These are phyloP conservation scores for Hirsutella rhossiliensis DNA, from an alignment of 2,329 filamentous ascomycete species.

Conservation along the genomic window DNA sequence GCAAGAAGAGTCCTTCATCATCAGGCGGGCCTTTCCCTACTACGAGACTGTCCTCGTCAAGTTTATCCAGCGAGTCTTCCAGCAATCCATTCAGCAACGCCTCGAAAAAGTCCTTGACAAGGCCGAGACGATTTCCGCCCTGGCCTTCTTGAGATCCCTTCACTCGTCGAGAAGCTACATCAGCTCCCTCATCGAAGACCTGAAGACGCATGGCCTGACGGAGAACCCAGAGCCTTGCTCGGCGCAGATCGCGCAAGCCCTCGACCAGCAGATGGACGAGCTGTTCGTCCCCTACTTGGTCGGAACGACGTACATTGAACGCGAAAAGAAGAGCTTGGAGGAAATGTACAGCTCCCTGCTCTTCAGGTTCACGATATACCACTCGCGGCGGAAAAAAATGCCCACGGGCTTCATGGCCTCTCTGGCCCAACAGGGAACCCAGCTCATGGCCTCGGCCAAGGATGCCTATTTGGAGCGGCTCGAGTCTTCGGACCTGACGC, in stretches of 20 bases:
- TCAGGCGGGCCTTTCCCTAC: conserved; percentile 91
- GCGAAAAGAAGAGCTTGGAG: conserved; percentile 58
- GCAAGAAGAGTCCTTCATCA: conserved; percentile 94
- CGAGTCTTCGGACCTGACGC: conserved; percentile 77
- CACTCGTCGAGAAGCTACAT: conserved; percentile 90
- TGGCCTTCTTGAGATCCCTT: conserved; percentile 81
- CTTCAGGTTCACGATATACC: conserved; percentile 95
- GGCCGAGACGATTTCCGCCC: conserved; percentile 77
- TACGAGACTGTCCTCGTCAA: conserved; percentile 88
- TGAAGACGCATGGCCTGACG: conserved; percentile 88
- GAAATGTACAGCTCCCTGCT: conserved; percentile 82
- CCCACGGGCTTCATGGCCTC: conserved; percentile 89
- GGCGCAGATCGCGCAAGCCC: conserved; percentile 66
- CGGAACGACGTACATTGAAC: conserved; percentile 58
- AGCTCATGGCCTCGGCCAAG: conserved; percentile 75
- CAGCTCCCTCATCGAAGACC: conserved; percentile 73
- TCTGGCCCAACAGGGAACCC: conserved; percentile 78
- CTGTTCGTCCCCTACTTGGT: conserved; percentile 61
- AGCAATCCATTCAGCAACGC: conserved; percentile 94
- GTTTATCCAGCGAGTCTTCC: conserved; percentile 91
- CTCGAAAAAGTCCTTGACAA: conserved; percentile 94
- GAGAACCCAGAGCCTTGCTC: conserved; percentile 90
- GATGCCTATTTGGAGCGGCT: conserved; percentile 85
- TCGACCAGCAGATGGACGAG: conserved; percentile 66
- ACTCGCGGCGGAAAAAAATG: conserved; percentile 76